Conservation (phyloP, 345 rosid species). For the Gossypium herbaceum region DNA sequence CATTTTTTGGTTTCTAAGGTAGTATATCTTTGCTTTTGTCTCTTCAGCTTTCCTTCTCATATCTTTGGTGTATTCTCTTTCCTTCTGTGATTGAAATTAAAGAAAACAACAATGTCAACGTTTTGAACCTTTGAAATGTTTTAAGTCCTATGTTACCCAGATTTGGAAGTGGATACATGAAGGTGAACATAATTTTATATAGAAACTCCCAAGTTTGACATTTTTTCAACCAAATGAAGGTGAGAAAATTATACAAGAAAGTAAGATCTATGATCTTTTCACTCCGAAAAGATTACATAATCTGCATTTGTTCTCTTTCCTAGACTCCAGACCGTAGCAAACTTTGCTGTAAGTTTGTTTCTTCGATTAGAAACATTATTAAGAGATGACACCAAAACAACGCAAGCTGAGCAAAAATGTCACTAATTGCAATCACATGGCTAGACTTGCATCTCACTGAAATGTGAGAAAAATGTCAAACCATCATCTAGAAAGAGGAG, state of each 20-base stretch:
- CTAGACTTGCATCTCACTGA: conserved; percentile 17
- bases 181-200: too few species aligned
- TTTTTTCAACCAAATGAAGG: background rate
- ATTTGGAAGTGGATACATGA: too few species aligned
- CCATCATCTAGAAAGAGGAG: background rate
- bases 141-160: background rate
- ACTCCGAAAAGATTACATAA: background rate
- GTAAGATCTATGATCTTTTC: too few species aligned
- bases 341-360: background rate
- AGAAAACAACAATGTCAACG: background rate
- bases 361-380: background rate
- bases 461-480: conserved; percentile 3
- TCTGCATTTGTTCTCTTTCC: background rate
- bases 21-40: conserved; percentile 41
- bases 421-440: background rate
- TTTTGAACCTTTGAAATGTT: background rate
- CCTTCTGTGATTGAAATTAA: conserved; percentile 34
- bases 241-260: background rate
- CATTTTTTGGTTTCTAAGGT: conserved; percentile 43
- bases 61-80: conserved; percentile 37
- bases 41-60: conserved; percentile 40
- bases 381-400: background rate
- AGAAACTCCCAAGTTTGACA: background rate
- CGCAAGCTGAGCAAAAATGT: background rate
- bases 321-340: background rate